Evolutionary conservation across 768 basidiomycete genomes (phyloP), one percentile per base, ranked within the genome.

Genomic region (Tylopilus balloui): DNA sequence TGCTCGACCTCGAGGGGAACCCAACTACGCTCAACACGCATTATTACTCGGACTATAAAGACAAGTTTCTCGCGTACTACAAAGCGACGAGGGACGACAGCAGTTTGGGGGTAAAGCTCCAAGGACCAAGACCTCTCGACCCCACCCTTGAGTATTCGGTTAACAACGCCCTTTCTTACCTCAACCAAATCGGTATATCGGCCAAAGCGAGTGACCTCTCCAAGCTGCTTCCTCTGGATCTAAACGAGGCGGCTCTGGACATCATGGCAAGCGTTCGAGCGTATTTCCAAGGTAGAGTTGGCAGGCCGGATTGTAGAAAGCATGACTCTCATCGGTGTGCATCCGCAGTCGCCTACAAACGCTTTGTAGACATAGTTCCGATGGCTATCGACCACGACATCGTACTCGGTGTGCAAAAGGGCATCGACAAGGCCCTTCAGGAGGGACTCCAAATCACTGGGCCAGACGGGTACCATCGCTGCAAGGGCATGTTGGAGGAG

Each of bases 191-290:
- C 2, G 66, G 65, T 3, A 55, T 82, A 12, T 11, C 50, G 0
- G 71, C 67, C 3, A 64, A 69, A 31, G 61, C 72, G 0, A 64
- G 65, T 3, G 78, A 82, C 45, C 53, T 86, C 0, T 54, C 73
- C 0, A 80, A 73, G 55, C 56, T 86, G 0, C 68, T 81, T 3
- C 74, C 78, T 0, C 48, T 70, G 0, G 81, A 85, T 50, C 66
- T 66, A 2, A 75, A 73, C 71, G 81, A 81, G 31, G 73, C 76
- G 0, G 81, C 81, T 0, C 55, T 88, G 15, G 56, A 65, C 4
- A 84, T 88, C 56, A 87, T 88, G 84, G 83, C 83, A 0, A 76
- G 80, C 47, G 83, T 86, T 1, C 72, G 83, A 5, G 85, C 81
- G 0, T 87, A 88, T 54, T 88, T 87, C 63, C 83, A 87, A 73